These are phyloP conservation scores for Clathrospora elynae DNA, from an alignment of 2,329 filamentous ascomycete genomes.

Conservation along the genomic window DNA sequence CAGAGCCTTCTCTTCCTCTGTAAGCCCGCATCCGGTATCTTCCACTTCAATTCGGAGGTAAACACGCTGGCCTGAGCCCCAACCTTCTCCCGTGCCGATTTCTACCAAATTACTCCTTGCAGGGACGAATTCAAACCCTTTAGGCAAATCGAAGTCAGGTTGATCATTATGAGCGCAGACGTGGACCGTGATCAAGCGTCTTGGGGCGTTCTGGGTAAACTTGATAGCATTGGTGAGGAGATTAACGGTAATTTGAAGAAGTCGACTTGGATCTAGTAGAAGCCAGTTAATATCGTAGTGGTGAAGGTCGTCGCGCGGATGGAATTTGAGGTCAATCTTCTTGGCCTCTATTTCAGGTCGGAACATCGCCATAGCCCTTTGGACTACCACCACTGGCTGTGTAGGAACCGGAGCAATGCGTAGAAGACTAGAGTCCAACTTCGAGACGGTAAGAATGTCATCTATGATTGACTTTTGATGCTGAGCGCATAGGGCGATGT, in stretches of 20 bases:
- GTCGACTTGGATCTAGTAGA: conserved; percentile 49
- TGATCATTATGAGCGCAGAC: conserved; percentile 46
- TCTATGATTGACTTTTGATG: conserved; percentile 46
- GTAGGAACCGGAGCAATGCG: conserved; percentile 47
- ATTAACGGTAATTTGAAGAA: conserved; percentile 52
- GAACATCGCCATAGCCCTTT: conserved; percentile 47
- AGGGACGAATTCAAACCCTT: conserved; percentile 37
- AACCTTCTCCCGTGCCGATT: conserved; percentile 31
- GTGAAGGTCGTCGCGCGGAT: conserved; percentile 43
- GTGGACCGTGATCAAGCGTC: conserved; percentile 47
- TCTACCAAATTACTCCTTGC: conserved; percentile 20
- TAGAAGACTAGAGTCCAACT: conserved; percentile 39
- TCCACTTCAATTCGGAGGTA: conserved; percentile 40
- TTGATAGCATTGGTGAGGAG: conserved; percentile 56
- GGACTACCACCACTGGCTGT: conserved; percentile 43
- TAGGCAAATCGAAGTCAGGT: conserved; percentile 20
- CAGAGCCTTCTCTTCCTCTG: conserved; percentile 36
- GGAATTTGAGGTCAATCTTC: conserved; percentile 36
- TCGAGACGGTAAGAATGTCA: conserved; percentile 44
- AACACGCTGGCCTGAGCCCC: conserved; percentile 34
- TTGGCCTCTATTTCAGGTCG: conserved; percentile 42
- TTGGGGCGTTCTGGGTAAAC: conserved; percentile 48
- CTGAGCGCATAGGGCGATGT: conserved; percentile 50
- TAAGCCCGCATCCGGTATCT: conserved; percentile 43
- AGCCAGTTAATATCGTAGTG: conserved; percentile 48